These are phyloP conservation scores for Hypoxylon rickii DNA, from an alignment of 495 filamentous ascomycete species.

Conservation along the genomic window DNA sequence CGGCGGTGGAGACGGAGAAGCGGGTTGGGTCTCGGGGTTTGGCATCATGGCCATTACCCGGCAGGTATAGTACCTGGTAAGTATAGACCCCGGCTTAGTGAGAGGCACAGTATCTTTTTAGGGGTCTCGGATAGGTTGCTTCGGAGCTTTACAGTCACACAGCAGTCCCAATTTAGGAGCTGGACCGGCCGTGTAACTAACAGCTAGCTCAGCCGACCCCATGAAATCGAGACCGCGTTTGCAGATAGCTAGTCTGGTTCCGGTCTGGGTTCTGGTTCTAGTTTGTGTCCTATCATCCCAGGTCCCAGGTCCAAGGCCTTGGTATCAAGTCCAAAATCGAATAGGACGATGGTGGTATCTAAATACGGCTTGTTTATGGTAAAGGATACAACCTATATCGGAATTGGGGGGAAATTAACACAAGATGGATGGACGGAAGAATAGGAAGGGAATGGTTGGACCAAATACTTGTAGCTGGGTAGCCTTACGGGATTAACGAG, in stretches of 20 bases:
- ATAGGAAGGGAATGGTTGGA: not conserved
- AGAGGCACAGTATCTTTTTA: no score
- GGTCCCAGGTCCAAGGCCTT: not conserved
- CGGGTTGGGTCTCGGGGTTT: constrained; percentile 11
- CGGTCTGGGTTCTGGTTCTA: not conserved
- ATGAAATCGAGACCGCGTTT: not conserved
- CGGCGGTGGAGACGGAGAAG: constrained; percentile 22
- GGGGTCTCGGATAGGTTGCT: constrained; percentile 3
- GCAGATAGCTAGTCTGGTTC: constrained; percentile 4
- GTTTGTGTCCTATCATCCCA: not conserved
- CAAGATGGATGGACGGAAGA: not conserved
- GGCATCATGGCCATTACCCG: constrained; percentile 19
- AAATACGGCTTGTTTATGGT: not conserved
- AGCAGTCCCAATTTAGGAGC: constrained; percentile 25
- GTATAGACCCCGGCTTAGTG: no score
- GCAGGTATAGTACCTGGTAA: no score
- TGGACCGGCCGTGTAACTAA: constrained; percentile 21
- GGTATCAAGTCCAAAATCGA: no score
- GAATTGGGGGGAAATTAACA: not conserved
- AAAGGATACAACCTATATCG: no score
- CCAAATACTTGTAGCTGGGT: not conserved
- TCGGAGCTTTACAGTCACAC: constrained; percentile 12
- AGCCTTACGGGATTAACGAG: constrained; percentile 26
- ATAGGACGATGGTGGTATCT: not conserved
- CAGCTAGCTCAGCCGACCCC: constrained; percentile 10